Evolutionary conservation across 306 rosid species (phyloP).

Genomic region (Begonia peltatifolia): DNA sequence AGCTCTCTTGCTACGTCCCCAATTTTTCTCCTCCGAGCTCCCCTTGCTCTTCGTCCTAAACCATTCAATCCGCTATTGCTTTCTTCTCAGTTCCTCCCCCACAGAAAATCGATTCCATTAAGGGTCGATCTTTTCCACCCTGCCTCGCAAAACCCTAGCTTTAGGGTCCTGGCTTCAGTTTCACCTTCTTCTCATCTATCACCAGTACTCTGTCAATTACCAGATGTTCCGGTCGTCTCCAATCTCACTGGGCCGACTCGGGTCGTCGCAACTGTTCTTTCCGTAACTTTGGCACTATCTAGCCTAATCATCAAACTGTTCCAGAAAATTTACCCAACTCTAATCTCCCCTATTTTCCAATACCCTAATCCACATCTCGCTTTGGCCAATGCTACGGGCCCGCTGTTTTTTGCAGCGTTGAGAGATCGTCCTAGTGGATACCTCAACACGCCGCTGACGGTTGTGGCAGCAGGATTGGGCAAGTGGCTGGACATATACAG

Average conservation of each 20-base stretch:
- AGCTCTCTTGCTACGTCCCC: conserved; percentile 11
- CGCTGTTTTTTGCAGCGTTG: conserved; percentile 51
- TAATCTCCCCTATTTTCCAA: conserved; percentile 1
- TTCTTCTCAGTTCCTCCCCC: conserved; percentile 4
- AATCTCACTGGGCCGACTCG: conserved; percentile 16
- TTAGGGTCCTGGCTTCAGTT: conserved; percentile 5
- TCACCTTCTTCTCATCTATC: conserved; percentile 3
- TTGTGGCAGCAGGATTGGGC: conserved; percentile 79
- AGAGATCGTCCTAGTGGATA: conserved; percentile 24
- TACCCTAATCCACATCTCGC: conserved; percentile 4
- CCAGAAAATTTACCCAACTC: not conserved
- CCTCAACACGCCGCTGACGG: conserved; percentile 84
- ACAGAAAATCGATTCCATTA: not conserved
- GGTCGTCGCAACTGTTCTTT: conserved; percentile 20
- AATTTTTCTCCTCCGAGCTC: conserved; percentile 2
- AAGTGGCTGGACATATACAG: conserved; percentile 95
- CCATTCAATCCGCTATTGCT: not conserved
- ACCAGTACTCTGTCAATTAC: conserved; percentile 1
- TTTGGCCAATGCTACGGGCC: conserved; percentile 10
- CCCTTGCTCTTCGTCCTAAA: not conserved
- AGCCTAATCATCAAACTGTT: conserved; percentile 2
- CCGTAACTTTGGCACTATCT: conserved; percentile 14
- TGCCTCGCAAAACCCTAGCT: not conserved
- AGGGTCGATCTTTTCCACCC: not conserved
- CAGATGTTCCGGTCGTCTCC: not conserved